Conservation (phyloP, 2,329 filamentous ascomycete genomes). For the Colletotrichum sp. region DNA sequence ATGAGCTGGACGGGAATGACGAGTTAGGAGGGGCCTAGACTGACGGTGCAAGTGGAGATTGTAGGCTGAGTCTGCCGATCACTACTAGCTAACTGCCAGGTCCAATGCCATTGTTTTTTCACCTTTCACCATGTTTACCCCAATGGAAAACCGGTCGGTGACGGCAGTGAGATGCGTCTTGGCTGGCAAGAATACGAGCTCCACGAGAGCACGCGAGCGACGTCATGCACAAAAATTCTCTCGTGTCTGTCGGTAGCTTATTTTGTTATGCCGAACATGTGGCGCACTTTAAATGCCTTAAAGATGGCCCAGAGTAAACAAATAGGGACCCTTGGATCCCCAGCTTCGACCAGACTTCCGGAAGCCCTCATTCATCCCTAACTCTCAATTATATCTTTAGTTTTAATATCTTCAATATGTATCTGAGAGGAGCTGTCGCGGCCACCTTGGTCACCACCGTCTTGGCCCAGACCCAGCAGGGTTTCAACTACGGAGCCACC, state of each 20-base stretch:
- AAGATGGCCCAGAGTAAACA: not conserved
- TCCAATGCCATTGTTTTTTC: not conserved
- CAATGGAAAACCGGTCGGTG: not conserved
- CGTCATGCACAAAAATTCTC: constrained; percentile 1
- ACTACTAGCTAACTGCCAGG: not conserved
- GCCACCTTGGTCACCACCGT: constrained; percentile 4
- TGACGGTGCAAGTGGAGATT: not conserved
- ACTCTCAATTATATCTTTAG: not conserved
- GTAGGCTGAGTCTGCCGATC: constrained; percentile 9
- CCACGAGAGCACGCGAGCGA: not conserved
- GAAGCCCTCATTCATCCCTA: not conserved
- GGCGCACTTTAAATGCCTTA: not conserved
- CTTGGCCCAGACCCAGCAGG: constrained; percentile 6
- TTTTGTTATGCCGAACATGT: not conserved
- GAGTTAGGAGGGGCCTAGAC: not conserved
- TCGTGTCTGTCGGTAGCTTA: constrained; percentile 2
- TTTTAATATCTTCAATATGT: not conserved
- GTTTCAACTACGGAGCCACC: constrained; percentile 20
- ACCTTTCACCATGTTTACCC: not conserved
- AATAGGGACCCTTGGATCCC: not conserved
- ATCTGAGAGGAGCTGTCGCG: not conserved
- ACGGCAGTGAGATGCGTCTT: not conserved
- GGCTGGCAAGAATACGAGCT: constrained; percentile 7
- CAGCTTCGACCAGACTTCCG: not conserved
- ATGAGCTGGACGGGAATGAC: not conserved